phyloP scores from a whole-genome alignment of 495 filamentous ascomycete genomes.

The Neurospora hispaniola region DNA sequence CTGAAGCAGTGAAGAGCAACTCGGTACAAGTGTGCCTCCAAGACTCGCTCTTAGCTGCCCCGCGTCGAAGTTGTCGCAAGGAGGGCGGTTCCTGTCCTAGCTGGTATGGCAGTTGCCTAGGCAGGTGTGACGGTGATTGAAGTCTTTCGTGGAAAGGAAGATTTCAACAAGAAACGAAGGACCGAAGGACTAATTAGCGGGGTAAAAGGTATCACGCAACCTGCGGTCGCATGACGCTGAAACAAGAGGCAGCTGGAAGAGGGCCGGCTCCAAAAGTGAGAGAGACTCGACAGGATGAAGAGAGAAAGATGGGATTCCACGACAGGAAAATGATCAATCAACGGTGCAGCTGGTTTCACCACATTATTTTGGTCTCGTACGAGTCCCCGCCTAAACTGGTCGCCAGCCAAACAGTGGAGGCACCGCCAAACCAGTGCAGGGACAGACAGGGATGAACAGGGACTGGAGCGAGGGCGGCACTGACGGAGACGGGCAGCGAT shows the following conservation, averaged over 20 bases:
- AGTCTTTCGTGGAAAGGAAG: background rate
- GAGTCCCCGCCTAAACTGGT: background rate
- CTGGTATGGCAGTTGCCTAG: background rate
- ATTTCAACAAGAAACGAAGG: background rate
- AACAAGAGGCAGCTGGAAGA: background rate
- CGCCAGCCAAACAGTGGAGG: background rate
- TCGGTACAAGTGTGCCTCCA: background rate
- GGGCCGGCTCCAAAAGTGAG: background rate
- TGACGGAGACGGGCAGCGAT: background rate
- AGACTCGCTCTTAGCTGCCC: background rate
- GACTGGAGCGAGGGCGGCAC: background rate
- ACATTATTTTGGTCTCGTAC: background rate
- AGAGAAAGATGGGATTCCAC: background rate
- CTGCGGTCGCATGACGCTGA: background rate
- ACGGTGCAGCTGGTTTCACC: background rate
- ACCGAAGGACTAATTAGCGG: background rate
- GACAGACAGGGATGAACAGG: background rate
- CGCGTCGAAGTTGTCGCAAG: background rate
- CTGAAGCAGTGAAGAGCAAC: background rate
- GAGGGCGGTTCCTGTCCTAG: background rate
- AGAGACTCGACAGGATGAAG: no score
- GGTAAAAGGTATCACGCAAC: background rate
- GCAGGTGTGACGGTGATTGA: background rate
- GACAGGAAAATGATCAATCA: background rate
- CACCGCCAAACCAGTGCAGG: background rate